These are phyloP conservation scores for Dipteronia dyeriana DNA, from an alignment of 345 rosid species.

Conservation along the genomic window DNA sequence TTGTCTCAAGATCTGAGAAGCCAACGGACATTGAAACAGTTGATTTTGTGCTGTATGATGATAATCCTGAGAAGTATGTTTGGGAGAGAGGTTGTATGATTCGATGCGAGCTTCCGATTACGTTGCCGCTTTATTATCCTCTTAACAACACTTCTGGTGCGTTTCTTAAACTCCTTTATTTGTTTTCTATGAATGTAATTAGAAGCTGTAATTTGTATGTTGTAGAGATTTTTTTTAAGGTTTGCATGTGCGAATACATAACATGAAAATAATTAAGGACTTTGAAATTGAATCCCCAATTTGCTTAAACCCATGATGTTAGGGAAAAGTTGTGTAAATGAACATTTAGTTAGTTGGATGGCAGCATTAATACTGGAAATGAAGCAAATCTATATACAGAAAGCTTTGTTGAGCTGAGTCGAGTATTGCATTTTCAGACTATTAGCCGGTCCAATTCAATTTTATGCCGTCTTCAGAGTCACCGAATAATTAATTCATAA, in stretches of 20 bases:
- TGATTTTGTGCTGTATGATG: conserved; percentile 58
- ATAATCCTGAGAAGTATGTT: conserved; percentile 54
- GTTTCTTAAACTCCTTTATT: not conserved
- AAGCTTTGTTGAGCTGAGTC: not conserved
- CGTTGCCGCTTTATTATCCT: conserved; percentile 64
- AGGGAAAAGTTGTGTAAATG: not conserved
- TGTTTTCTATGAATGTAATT: not conserved
- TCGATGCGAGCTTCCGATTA: conserved; percentile 71
- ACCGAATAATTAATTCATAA: not conserved
- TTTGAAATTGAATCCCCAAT: not conserved
- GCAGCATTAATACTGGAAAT: not conserved
- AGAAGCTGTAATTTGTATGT: not conserved
- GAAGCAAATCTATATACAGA: not conserved
- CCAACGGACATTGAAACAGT: conserved; percentile 42
- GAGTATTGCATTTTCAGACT: not conserved
- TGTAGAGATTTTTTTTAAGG: not conserved
- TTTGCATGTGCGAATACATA: not conserved
- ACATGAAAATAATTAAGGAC: not conserved
- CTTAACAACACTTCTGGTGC: conserved; percentile 57
- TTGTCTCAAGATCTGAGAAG: conserved; percentile 47
- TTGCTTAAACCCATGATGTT: not conserved
- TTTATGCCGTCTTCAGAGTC: not conserved
- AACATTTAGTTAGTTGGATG: not conserved
- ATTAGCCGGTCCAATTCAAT: not conserved
- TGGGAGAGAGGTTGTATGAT: conserved; percentile 91